Evolutionary conservation across 768 basidiomycete species (phyloP).

Genomic region (Boletus rubroflammeus): DNA sequence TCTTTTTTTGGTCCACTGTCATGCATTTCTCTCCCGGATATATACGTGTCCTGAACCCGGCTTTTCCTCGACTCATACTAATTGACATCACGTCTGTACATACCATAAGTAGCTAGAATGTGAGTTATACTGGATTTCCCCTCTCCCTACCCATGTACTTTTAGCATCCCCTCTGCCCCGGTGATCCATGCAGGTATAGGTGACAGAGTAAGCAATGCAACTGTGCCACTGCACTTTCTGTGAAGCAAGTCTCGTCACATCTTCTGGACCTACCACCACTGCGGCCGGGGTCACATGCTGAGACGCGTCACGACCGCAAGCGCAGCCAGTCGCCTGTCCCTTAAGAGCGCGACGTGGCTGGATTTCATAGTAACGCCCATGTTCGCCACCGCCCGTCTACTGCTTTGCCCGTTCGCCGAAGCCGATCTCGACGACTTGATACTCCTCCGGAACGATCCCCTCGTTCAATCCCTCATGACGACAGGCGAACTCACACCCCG

Average conservation of each 20-base stretch:
- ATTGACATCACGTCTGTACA: not conserved
- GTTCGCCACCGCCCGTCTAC: constrained; percentile 33
- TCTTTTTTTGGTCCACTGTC: not conserved
- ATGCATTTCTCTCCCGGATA: not conserved
- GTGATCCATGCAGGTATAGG: too few species aligned
- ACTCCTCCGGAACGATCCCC: constrained; percentile 30
- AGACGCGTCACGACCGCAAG: too few species aligned
- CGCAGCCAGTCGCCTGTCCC: not conserved
- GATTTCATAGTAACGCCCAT: constrained; percentile 8
- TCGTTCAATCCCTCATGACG: constrained; percentile 21
- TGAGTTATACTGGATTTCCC: not conserved
- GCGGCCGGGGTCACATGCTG: too few species aligned
- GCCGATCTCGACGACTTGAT: constrained; percentile 32
- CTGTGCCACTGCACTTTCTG: too few species aligned
- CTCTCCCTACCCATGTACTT: too few species aligned
- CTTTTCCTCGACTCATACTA: not conserved
- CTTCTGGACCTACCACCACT: too few species aligned
- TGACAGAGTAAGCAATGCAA: too few species aligned
- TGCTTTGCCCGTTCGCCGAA: constrained; percentile 32
- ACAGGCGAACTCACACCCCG: constrained; percentile 13
- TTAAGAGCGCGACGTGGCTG: not conserved
- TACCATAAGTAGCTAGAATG: not conserved
- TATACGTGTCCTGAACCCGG: not conserved
- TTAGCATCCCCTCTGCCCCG: too few species aligned
- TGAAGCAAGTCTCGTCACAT: too few species aligned